Evolutionary conservation across 352 stramenopile species (phyloP), one percentile per base, ranked within the genome.

Genomic region (Lagenidium giganteum): DNA sequence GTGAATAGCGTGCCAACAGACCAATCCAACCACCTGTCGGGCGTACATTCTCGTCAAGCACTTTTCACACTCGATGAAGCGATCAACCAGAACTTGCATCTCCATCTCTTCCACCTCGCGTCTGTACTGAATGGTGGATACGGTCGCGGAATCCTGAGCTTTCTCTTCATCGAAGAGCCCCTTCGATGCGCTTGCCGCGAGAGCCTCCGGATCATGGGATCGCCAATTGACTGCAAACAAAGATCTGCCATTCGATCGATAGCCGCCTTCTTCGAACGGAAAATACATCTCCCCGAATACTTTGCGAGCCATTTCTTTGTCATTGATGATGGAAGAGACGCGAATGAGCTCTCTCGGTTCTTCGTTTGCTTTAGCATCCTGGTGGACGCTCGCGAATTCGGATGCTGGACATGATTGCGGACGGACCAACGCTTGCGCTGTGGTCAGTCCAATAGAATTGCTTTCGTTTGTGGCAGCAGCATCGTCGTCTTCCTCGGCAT

Each of bases 241-340:
- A 1, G 47, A 45, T 17, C 57, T 60, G 0, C 51, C 69, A 29
- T 83, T 87, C 0, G 67, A 83, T 3, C 70, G 43, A 33, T 70
- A 85, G 0, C 74, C 74, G 22, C 74, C 72, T 26, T 87, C 71
- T 61, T 87, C 71, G 27, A 87, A 77, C 14, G 74, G 74, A 22
- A 85, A 87, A 23, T 87, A 85, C 62, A 80, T 85, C 45, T 87
- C 74, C 1, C 64, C 74, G 64, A 87, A 87, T 8, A 83, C 51
- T 49, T 85, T 87, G 14, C 74, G 61, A 5, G 58, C 71, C 62
- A 71, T 83, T 42, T 87, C 74, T 42, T 83, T 83, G 29, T 83
- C 72, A 8, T 59, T 76, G 8, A 83, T 26, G 23, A n/a, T n/a
- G n/a, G n/a, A n/a, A n/a, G n/a, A 9, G 28, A n/a, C n/a, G n/a